phyloP scores from a whole-genome alignment of 1,139 yeast species.

The Pneumocystis wakefieldiae region DNA sequence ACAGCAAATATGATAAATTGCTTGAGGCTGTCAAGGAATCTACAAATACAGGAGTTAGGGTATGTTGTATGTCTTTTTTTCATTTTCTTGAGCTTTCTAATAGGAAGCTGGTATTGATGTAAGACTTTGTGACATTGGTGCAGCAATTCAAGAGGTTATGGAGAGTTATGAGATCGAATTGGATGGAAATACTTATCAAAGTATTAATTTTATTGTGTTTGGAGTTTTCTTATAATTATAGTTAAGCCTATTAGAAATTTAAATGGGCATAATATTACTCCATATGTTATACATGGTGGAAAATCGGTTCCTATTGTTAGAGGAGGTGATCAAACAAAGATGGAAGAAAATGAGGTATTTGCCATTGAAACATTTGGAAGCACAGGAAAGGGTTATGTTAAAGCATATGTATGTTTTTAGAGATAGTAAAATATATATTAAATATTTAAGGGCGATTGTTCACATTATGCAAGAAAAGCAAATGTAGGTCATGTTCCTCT shows the following conservation, averaged over 20 bases:
- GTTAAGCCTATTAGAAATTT: constrained; percentile 80
- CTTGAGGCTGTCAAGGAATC: constrained; percentile 80
- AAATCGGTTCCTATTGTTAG: constrained; percentile 92
- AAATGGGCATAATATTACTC: constrained; percentile 85
- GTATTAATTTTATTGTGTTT: neutral
- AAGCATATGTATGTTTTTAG: constrained; percentile 30
- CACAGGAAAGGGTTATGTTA: constrained; percentile 85
- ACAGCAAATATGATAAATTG: constrained; percentile 65
- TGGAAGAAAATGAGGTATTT: constrained; percentile 97
- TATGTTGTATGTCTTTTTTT: neutral
- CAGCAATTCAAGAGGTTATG: constrained; percentile 91
- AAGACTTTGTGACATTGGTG: constrained; percentile 87
- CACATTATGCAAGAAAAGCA: constrained; percentile 58
- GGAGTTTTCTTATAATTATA: neutral
- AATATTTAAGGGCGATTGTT: constrained; percentile 53
- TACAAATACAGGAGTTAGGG: constrained; percentile 68
- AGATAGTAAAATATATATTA: neutral
- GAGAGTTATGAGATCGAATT: constrained; percentile 87
- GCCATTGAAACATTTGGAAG: constrained; percentile 98
- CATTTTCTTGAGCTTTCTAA: neutral
- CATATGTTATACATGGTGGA: constrained; percentile 78
- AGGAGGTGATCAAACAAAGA: constrained; percentile 82
- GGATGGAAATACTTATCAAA: constrained; percentile 66
- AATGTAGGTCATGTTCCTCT: constrained; percentile 40
- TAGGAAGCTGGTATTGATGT: constrained; percentile 92